phyloP scores from a whole-genome alignment of 768 basidiomycete genomes.

The Kwoniella dendrophila region DNA sequence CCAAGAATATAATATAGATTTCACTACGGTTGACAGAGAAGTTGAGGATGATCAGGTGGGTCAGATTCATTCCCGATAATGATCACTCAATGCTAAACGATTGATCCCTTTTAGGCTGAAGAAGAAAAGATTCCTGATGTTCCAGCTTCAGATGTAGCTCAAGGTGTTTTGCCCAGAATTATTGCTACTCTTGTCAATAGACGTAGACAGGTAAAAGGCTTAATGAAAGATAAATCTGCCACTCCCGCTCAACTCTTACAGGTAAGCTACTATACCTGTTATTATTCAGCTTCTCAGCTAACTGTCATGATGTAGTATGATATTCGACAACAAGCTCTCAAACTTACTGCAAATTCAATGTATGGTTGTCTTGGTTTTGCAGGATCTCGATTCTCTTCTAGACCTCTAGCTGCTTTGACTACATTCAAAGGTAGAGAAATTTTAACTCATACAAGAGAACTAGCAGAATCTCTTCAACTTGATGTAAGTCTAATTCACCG shows the following conservation, averaged over 20 bases:
- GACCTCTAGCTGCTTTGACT: constrained; percentile 93
- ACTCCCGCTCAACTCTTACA: constrained; percentile 77
- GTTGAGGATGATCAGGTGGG: constrained; percentile 62
- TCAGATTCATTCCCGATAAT: neutral
- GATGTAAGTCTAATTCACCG: constrained; percentile 65
- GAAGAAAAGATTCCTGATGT: constrained; percentile 90
- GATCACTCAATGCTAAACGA: neutral
- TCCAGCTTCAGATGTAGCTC: constrained; percentile 68
- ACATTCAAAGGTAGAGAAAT: constrained; percentile 98
- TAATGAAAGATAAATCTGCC: constrained; percentile 83
- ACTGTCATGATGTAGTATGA: constrained; percentile 67
- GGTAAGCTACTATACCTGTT: constrained; percentile 60
- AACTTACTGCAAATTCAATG: constrained; percentile 99
- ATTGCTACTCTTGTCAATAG: constrained; percentile 94
- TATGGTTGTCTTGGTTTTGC: constrained; percentile 99
- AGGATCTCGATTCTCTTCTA: constrained; percentile 92
- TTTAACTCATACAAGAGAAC: constrained; percentile 84
- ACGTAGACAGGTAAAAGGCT: constrained; percentile 81
- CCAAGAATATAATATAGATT: constrained; percentile 99
- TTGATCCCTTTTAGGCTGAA: constrained; percentile 58
- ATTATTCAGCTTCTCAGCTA: too few species aligned
- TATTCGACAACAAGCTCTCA: constrained; percentile 94
- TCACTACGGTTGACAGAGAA: constrained; percentile 84
- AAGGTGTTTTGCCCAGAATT: constrained; percentile 92
- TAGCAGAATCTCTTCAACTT: constrained; percentile 84